Conservation (phyloP, 176 grass and related monocot species). For the Zoysia pacifica region DNA sequence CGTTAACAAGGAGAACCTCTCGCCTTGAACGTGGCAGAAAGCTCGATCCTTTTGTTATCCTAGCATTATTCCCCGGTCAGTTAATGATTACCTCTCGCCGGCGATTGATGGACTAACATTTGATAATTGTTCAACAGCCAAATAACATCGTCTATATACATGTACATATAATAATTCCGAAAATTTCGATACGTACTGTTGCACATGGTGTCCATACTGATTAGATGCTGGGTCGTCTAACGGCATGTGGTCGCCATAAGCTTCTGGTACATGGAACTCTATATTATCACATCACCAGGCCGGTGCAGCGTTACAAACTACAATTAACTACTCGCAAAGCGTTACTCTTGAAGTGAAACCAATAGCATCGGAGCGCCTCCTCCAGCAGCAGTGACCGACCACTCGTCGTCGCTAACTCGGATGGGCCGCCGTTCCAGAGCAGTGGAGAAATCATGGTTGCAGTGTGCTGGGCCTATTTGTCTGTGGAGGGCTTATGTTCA, state of each 20-base stretch:
- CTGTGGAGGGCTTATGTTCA: not conserved
- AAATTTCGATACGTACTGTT: too few species aligned
- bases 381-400: not conserved
- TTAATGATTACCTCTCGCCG: constrained; percentile 4
- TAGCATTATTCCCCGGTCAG: not conserved
- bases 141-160: not conserved
- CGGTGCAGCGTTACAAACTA: too few species aligned
- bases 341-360: too few species aligned
- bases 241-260: constrained; percentile 5
- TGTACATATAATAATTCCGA: too few species aligned
- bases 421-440: not conserved
- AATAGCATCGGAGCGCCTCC: too few species aligned
- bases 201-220: not conserved
- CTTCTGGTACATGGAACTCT: not conserved
- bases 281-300: too few species aligned
- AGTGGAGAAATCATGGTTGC: not conserved
- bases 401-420: not conserved
- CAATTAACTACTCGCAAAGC: too few species aligned
- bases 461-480: not conserved
- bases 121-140: not conserved
- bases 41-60: not conserved
- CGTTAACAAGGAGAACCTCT: not conserved
- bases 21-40: not conserved
- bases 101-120: not conserved
- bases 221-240: not conserved